These are phyloP conservation scores for Phragmites australis DNA, from an alignment of 176 grass and related monocot genomes.

Conservation along the genomic window DNA sequence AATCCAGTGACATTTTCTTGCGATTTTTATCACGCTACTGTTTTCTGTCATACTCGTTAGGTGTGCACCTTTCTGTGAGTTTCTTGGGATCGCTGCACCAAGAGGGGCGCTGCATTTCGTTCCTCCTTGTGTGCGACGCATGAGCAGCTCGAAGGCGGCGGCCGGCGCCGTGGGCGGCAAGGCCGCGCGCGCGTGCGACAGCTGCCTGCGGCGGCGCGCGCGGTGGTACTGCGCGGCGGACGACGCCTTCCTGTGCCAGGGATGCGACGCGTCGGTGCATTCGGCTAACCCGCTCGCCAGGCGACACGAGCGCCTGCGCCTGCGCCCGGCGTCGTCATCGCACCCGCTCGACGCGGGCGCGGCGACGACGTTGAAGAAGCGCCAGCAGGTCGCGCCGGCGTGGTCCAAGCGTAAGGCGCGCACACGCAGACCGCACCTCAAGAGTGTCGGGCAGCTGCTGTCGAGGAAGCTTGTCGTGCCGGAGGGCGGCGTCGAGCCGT, in stretches of 20 bases:
- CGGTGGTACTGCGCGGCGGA: constrained; percentile 94
- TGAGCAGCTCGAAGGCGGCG: constrained; percentile 42
- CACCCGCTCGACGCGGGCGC: background rate
- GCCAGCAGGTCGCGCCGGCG: constrained; percentile 41
- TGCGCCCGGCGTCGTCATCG: constrained; percentile 36
- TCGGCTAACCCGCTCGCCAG: constrained; percentile 77
- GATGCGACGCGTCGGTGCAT: constrained; percentile 87
- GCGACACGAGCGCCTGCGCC: constrained; percentile 72
- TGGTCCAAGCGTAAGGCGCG: constrained; percentile 85
- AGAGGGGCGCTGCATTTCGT: too few relatives aligned
- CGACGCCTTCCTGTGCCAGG: constrained; percentile 89
- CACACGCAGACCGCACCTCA: constrained; percentile 50
- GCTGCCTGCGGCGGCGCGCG: constrained; percentile 71
- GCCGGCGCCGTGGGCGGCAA: constrained; percentile 60
- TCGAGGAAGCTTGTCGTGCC: constrained; percentile 52
- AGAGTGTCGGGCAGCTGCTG: constrained; percentile 46
- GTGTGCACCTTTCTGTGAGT: background rate
- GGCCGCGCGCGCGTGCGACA: constrained; percentile 73
- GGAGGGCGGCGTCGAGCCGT: constrained; percentile 41
- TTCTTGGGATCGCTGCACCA: constrained; percentile 13
- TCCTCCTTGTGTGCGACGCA: too few relatives aligned
- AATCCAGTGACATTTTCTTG: constrained; percentile 29
- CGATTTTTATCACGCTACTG: constrained; percentile 11
- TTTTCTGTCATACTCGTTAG: background rate
- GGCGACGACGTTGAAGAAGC: constrained; percentile 6